Conservation (phyloP, 2,329 filamentous ascomycete genomes). For the Trichoderma sp. region DNA sequence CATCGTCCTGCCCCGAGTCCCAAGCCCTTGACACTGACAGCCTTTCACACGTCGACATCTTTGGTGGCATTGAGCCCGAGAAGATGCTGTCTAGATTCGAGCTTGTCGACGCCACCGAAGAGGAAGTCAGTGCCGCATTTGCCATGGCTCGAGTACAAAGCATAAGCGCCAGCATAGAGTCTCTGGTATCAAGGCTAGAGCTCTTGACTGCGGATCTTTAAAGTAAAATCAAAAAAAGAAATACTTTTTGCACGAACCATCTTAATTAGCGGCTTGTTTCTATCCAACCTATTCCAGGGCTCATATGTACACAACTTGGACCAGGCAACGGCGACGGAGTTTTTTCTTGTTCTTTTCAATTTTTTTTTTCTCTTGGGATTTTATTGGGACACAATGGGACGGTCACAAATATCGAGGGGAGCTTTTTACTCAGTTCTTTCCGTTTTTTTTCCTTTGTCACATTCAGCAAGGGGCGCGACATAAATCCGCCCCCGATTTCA, state of each 20-base stretch:
- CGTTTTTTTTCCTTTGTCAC: slow-evolving; percentile 3
- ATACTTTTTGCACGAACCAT: not conserved
- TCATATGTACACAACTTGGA: slow-evolving; percentile 11
- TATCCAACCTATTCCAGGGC: not conserved
- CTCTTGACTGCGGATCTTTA: slow-evolving; percentile 37
- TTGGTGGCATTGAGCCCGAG: slow-evolving; percentile 56
- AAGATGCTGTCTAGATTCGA: slow-evolving; percentile 63
- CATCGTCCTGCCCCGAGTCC: slow-evolving; percentile 27
- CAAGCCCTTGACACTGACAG: slow-evolving; percentile 40
- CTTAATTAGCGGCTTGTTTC: slow-evolving; percentile 1
- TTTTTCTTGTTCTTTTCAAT: not conserved
- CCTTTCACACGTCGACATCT: slow-evolving; percentile 41
- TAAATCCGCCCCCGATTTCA: not conserved
- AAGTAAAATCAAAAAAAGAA: slow-evolving; percentile 23
- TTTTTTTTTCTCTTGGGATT: not conserved
- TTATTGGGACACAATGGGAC: slow-evolving; percentile 1
- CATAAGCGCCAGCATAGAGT: slow-evolving; percentile 41
- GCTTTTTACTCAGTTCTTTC: not conserved
- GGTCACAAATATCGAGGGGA: not conserved
- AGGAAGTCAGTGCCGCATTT: slow-evolving; percentile 42
- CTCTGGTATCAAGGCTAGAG: slow-evolving; percentile 38
- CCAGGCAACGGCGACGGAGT: slow-evolving; percentile 17
- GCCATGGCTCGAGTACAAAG: slow-evolving; percentile 51
- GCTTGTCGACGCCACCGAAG: slow-evolving; percentile 57
- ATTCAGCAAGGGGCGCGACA: not conserved